Percentiles rank a stretch among this genome's conserved stretches.
Evolutionary conservation across 1,284 basidiomycete species (phyloP).

Genomic region (Melanopsichium pennsylvanicum): DNA sequence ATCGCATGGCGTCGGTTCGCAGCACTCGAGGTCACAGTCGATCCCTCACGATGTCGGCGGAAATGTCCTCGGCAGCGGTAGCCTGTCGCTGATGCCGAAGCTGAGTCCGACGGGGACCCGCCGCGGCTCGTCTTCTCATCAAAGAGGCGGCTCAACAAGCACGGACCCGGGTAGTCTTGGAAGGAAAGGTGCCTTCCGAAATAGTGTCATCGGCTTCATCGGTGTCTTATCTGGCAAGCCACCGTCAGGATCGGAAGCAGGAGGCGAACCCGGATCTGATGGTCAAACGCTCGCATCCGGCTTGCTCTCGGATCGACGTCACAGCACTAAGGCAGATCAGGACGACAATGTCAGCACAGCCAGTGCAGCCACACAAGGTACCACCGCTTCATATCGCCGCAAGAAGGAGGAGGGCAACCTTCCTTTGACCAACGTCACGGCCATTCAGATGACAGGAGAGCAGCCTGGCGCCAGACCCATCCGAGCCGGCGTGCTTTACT

Average conservation of each 20-base stretch:
- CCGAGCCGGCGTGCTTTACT: slow-evolving; percentile 47
- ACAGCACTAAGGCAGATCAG: slow-evolving; percentile 34
- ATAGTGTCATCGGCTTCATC: slow-evolving; percentile 43
- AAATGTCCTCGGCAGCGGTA: slow-evolving; percentile 14
- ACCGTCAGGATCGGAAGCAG: not conserved
- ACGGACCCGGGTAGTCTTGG: slow-evolving; percentile 16
- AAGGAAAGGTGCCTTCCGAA: slow-evolving; percentile 35
- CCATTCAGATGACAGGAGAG: slow-evolving; percentile 37
- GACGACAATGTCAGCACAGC: slow-evolving; percentile 37
- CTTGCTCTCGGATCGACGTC: slow-evolving; percentile 20
- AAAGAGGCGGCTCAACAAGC: slow-evolving; percentile 1
- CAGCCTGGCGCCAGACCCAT: slow-evolving; percentile 31
- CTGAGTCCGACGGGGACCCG: slow-evolving; percentile 1
- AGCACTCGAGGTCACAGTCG: slow-evolving; percentile 24
- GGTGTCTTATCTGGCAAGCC: slow-evolving; percentile 30
- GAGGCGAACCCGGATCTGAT: not conserved
- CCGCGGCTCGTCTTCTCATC: not conserved
- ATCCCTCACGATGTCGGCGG: slow-evolving; percentile 12
- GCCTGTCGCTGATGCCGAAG: not conserved
- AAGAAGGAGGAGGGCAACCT: slow-evolving; percentile 42
- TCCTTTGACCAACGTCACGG: slow-evolving; percentile 27
- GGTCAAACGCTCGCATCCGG: slow-evolving; percentile 6
- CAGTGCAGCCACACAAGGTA: slow-evolving; percentile 41
- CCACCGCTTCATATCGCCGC: slow-evolving; percentile 44
- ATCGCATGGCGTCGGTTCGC: slow-evolving; percentile 10